These are phyloP conservation scores for Solanum neorickii DNA, from an alignment of 257 asterid species.

Conservation along the genomic window DNA sequence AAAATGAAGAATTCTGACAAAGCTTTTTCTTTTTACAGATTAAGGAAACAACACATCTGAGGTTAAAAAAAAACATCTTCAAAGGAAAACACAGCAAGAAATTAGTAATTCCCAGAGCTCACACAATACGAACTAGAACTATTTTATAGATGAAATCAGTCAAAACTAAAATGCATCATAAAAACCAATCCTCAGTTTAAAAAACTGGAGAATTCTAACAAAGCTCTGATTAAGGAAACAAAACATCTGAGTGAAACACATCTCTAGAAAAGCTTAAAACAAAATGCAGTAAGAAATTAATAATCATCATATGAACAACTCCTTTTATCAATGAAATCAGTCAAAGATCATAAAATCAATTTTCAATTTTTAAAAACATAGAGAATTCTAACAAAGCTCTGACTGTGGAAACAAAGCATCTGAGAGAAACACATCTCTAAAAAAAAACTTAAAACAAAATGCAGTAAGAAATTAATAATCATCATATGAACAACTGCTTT, in stretches of 20 bases:
- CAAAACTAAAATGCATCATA: neutral
- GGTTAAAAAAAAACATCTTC: neutral
- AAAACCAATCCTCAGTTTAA: neutral
- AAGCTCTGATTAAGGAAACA: neutral
- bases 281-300: neutral
- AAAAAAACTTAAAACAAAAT: neutral
- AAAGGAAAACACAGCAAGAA: neutral
- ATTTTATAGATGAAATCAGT: neutral
- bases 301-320: neutral
- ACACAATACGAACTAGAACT: neutral
- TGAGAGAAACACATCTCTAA: neutral
- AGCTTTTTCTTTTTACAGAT: neutral
- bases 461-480: neutral
- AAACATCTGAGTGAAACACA: neutral
- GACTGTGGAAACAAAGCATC: neutral
- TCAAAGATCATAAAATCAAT: neutral
- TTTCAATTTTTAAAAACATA: neutral
- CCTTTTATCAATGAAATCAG: neutral
- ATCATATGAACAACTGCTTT: neutral
- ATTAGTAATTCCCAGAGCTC: neutral
- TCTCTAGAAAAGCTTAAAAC: neutral
- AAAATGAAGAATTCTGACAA: neutral
- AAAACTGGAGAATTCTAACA: neutral
- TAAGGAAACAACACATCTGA: neutral
- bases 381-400: neutral